A percentile compares a stretch with the other conserved stretches of the same genome.
phyloP scores from a whole-genome alignment of 306 rosid species.

The Vigna trinervia region DNA sequence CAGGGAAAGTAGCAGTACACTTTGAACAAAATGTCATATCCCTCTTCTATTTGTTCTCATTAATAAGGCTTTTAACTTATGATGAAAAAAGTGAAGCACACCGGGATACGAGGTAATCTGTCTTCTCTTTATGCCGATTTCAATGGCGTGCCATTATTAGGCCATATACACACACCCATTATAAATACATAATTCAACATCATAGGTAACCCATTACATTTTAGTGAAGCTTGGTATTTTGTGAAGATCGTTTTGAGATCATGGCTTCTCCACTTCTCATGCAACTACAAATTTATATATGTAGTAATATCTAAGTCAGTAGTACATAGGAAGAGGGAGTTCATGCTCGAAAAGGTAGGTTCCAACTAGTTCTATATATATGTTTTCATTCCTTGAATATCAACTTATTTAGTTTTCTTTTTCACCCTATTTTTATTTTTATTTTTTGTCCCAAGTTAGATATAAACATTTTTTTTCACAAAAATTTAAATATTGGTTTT shows the following conservation, averaged over 20 bases:
- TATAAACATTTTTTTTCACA: neutral
- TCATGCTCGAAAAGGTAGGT: conserved; percentile 28
- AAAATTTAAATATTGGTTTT: neutral
- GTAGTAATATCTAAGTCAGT: neutral
- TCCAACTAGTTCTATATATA: conserved; percentile 1
- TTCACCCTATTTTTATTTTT: no score
- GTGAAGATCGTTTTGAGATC: neutral
- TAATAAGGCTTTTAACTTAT: conserved; percentile 3
- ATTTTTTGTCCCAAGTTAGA: no score
- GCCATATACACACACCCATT: neutral
- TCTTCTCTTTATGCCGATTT: conserved; percentile 28
- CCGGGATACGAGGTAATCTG: conserved; percentile 23
- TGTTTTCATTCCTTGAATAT: neutral
- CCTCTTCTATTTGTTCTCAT: conserved; percentile 26
- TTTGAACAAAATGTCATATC: conserved; percentile 12
- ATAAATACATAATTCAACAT: neutral
- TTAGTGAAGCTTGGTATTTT: neutral
- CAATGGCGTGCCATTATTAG: conserved; percentile 19
- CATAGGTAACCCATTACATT: neutral
- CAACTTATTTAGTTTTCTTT: neutral
- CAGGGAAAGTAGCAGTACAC: conserved; percentile 27
- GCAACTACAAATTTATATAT: neutral
- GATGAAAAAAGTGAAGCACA: conserved; percentile 26
- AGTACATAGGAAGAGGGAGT: neutral
- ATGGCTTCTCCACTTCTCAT: neutral